phyloP scores from a whole-genome alignment of 1,284 basidiomycete species.

The Kalmanozyma brasiliensis region DNA sequence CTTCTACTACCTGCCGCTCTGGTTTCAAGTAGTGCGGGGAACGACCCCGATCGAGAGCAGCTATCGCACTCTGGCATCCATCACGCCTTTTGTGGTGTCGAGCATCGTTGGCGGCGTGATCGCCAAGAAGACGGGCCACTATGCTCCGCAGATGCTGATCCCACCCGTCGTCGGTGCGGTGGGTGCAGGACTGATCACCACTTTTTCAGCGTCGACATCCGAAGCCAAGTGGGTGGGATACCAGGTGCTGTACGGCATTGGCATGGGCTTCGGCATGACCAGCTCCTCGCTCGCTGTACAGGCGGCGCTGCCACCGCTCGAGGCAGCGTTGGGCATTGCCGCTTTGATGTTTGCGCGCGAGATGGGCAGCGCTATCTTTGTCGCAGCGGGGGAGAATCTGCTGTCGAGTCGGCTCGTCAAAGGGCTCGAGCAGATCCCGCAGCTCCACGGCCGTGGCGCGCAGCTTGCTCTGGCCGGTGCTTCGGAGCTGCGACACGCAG shows the following conservation, averaged over 20 bases:
- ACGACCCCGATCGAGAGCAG: slow-evolving; percentile 7
- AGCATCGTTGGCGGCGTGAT: slow-evolving; percentile 14
- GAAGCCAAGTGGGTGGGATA: slow-evolving; percentile 20
- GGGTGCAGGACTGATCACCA: slow-evolving; percentile 23
- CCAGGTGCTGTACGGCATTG: slow-evolving; percentile 25
- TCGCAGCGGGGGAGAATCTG: slow-evolving; percentile 23
- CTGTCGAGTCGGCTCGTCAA: slow-evolving; percentile 10
- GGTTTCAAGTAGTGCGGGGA: slow-evolving; percentile 27
- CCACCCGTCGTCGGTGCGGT: slow-evolving; percentile 18
- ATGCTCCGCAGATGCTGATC: slow-evolving; percentile 17
- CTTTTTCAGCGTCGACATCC: slow-evolving; percentile 7
- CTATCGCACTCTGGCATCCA: slow-evolving; percentile 20
- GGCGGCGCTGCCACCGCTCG: slow-evolving; percentile 11
- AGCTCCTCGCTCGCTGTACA: slow-evolving; percentile 27
- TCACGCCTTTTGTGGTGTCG: slow-evolving; percentile 12
- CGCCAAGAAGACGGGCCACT: slow-evolving; percentile 19
- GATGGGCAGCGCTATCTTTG: slow-evolving; percentile 29
- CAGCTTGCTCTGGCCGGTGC: slow-evolving; percentile 12
- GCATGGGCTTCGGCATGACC: slow-evolving; percentile 27
- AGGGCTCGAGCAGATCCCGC: slow-evolving; percentile 11
- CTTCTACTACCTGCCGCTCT: slow-evolving; percentile 38
- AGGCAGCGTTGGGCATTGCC: slow-evolving; percentile 20
- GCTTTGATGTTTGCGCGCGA: slow-evolving; percentile 27
- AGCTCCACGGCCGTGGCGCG: slow-evolving; percentile 4
- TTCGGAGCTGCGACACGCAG: slow-evolving; percentile 13